Evolutionary conservation across 2,329 filamentous ascomycete genomes (phyloP).

Genomic region (Epichloe coenophiala): DNA sequence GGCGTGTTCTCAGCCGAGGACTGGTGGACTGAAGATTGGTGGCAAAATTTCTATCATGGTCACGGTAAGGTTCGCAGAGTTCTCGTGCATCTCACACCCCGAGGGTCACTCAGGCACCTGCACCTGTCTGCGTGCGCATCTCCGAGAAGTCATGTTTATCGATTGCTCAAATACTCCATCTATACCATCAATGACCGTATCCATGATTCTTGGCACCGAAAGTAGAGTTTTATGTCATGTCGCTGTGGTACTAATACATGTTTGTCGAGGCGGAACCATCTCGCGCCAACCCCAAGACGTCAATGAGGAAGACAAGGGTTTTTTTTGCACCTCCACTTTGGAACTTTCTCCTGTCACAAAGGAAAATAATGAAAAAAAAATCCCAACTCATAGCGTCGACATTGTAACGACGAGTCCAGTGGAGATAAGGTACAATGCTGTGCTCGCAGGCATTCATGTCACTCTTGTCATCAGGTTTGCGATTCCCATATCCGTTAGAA

Average conservation of each 20-base stretch:
- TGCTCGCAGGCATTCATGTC: not conserved
- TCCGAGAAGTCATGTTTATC: not conserved
- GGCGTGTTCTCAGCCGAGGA: too few species aligned
- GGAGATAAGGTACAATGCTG: not conserved
- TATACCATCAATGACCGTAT: not conserved
- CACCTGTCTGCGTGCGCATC: too few species aligned
- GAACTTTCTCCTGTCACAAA: too few species aligned
- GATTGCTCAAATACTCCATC: not conserved
- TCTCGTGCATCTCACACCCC: too few species aligned
- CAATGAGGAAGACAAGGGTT: too few species aligned
- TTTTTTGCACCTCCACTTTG: not conserved
- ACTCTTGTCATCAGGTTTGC: not conserved
- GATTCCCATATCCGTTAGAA: conserved; percentile 3
- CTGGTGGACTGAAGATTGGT: too few species aligned
- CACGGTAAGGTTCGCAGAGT: too few species aligned
- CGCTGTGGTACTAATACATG: conserved; percentile 9
- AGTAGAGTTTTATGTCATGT: conserved; percentile 1
- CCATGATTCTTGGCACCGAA: not conserved
- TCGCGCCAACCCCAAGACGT: too few species aligned
- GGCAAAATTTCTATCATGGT: too few species aligned
- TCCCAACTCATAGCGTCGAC: not conserved
- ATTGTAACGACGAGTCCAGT: not conserved
- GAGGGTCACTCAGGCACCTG: too few species aligned
- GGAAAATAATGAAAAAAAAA: not conserved
- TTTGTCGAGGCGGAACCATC: conserved; percentile 4